Percentiles rank a stretch among this genome's conserved stretches.
Evolutionary conservation across 2,329 filamentous ascomycete genomes (phyloP).

Genomic region (Biscogniauxia marginata): DNA sequence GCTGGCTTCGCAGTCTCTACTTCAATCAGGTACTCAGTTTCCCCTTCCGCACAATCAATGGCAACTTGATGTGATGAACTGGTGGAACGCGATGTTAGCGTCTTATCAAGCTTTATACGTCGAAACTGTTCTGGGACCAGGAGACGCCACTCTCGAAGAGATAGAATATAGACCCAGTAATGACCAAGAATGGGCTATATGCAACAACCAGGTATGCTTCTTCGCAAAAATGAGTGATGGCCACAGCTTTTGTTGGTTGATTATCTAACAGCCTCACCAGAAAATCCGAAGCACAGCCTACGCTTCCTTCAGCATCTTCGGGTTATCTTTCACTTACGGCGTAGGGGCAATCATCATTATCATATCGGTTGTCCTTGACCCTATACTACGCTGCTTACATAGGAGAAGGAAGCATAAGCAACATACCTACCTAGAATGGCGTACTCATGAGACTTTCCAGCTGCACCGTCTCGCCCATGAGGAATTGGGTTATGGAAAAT

Average conservation of each 20-base stretch:
- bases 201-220: slow-evolving; percentile 4
- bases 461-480: slow-evolving; percentile 30
- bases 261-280: too few relatives aligned
- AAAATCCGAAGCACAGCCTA: slow-evolving; percentile 25
- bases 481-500: slow-evolving; percentile 9
- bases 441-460: slow-evolving; percentile 22
- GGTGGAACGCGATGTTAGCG: not conserved
- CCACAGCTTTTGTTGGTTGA: too few relatives aligned
- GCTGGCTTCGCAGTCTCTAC: not conserved
- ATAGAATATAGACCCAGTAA: too few relatives aligned
- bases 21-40: not conserved
- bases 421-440: slow-evolving; percentile 27
- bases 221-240: not conserved
- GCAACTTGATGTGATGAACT: slow-evolving; percentile 6
- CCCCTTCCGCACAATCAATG: slow-evolving; percentile 3
- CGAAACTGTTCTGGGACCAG: not conserved
- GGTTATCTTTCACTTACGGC: slow-evolving; percentile 23
- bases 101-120: not conserved
- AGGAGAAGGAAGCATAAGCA: slow-evolving; percentile 7
- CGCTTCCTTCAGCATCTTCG: slow-evolving; percentile 29
- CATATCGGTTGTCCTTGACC: slow-evolving; percentile 18
- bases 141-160: too few relatives aligned
- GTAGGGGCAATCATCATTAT: slow-evolving; percentile 16
- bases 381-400: slow-evolving; percentile 9
- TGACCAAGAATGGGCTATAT: not conserved